phyloP scores from a whole-genome alignment of 78 protist species.

The Speleostelium caveatum region DNA sequence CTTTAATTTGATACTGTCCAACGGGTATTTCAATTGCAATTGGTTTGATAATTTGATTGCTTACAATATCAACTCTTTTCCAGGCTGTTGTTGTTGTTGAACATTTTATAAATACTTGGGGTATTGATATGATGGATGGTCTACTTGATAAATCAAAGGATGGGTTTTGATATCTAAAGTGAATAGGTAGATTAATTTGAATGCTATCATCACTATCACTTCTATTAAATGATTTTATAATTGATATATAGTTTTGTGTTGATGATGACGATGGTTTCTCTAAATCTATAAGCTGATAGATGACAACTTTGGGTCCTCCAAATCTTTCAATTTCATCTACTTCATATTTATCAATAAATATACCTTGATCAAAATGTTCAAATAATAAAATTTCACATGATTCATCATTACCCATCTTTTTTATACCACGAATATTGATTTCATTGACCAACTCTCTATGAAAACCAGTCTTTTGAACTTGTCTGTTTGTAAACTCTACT shows the following conservation, averaged over 20 bases:
- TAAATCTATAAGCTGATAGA: conserved; percentile 63
- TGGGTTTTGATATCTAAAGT: conserved; percentile 72
- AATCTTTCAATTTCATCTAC: conserved; percentile 60
- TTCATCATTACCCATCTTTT: background rate
- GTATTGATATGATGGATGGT: conserved; percentile 3
- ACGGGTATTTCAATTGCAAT: conserved; percentile 31
- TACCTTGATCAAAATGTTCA: conserved; percentile 63
- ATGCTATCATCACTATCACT: background rate
- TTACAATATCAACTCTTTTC: background rate
- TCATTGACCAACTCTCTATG: conserved; percentile 29
- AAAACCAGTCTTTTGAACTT: conserved; percentile 29
- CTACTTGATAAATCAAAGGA: background rate
- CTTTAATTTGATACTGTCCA: conserved; percentile 22
- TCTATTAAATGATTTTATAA: background rate
- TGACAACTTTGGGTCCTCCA: conserved; percentile 53
- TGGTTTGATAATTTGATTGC: background rate
- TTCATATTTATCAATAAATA: conserved; percentile 54
- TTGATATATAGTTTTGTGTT: conserved; percentile 49
- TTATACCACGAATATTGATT: background rate
- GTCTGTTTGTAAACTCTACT: background rate
- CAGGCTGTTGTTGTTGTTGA: background rate
- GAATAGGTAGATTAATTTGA: conserved; percentile 28
- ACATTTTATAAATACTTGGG: conserved; percentile 9
- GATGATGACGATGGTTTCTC: conserved; percentile 60
- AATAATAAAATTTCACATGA: conserved; percentile 14